A percentile compares a stretch with the other conserved stretches of the same genome.
These are phyloP conservation scores for Cenchrus fungigraminus DNA, from an alignment of 176 grass and related monocot genomes.

Conservation along the genomic window DNA sequence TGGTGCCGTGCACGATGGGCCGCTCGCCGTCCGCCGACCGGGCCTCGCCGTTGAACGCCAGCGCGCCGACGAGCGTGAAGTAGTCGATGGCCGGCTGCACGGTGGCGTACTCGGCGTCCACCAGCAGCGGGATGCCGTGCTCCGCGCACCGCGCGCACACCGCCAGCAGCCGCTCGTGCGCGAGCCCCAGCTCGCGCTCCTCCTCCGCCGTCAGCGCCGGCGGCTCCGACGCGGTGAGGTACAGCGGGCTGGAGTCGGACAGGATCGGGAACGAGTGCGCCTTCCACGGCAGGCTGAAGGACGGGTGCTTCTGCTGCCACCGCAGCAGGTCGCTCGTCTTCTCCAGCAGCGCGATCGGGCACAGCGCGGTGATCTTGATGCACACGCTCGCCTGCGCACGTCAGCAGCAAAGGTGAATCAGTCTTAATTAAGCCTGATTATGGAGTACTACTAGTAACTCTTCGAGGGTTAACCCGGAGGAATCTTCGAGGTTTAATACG, in stretches of 20 bases:
- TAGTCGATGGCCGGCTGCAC: constrained; percentile 95
- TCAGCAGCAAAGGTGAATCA: background rate
- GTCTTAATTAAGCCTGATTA: background rate
- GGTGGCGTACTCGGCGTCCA: constrained; percentile 88
- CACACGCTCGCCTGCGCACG: constrained; percentile 80
- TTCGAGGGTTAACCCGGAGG: background rate
- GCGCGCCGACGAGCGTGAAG: constrained; percentile 72
- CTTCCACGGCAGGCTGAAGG: constrained; percentile 76
- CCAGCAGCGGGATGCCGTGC: constrained; percentile 65
- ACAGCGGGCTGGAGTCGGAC: constrained; percentile 67
- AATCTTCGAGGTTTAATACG: background rate
- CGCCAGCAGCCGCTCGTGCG: constrained; percentile 57
- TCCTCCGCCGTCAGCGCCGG: constrained; percentile 60
- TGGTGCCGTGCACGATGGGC: constrained; percentile 68
- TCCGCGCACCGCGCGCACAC: constrained; percentile 65
- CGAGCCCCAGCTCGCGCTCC: constrained; percentile 60
- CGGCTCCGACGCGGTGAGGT: constrained; percentile 67
- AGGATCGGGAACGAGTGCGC: constrained; percentile 65
- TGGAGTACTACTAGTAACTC: too few relatives aligned
- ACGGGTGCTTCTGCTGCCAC: constrained; percentile 79
- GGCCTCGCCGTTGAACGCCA: constrained; percentile 53
- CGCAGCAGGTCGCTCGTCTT: constrained; percentile 79
- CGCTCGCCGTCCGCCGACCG: background rate
- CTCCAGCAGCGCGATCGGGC: constrained; percentile 79
- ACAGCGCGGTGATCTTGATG: constrained; percentile 92